These are phyloP conservation scores for Leccinum longicurvipes DNA, from an alignment of 768 basidiomycete species.

Conservation along the genomic window DNA sequence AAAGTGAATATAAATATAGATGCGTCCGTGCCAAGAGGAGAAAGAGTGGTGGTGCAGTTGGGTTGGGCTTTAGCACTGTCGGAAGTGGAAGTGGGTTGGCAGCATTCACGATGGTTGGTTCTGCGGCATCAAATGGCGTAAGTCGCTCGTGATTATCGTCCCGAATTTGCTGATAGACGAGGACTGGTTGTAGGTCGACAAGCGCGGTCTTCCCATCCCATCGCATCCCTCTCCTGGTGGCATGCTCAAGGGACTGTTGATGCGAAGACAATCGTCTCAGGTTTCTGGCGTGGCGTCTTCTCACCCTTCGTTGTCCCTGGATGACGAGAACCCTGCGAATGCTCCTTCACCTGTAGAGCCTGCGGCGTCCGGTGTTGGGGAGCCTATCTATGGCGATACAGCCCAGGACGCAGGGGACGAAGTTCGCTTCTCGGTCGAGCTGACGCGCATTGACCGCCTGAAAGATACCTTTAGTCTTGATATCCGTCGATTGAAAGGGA, in stretches of 20 bases:
- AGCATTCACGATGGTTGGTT: conserved; percentile 74
- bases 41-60: conserved; percentile 47
- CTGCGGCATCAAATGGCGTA: conserved; percentile 85
- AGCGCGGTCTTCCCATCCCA: conserved; percentile 82
- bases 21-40: conserved; percentile 78
- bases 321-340: conserved; percentile 33
- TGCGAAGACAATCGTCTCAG: conserved; percentile 89
- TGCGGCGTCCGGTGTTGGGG: conserved; percentile 33
- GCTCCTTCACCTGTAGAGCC: conserved; percentile 35
- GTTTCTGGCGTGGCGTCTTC: conserved; percentile 41
- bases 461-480: conserved; percentile 91
- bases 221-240: conserved; percentile 69
- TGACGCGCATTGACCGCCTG: conserved; percentile 86
- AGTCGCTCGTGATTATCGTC: conserved; percentile 31
- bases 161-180: conserved; percentile 4
- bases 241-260: conserved; percentile 84
- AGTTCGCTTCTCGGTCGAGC: conserved; percentile 93
- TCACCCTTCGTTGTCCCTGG: conserved; percentile 49
- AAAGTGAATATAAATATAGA: conserved; percentile 88
- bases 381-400: conserved; percentile 76
- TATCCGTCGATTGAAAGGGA: conserved; percentile 88
- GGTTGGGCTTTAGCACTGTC: conserved; percentile 41
- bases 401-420: conserved; percentile 87
- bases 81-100: conserved; percentile 50
- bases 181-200: conserved; percentile 63